Base-by-base conservation (phyloP, 2,329 filamentous ascomycete species). In the Aspergillus sp. region DNA sequence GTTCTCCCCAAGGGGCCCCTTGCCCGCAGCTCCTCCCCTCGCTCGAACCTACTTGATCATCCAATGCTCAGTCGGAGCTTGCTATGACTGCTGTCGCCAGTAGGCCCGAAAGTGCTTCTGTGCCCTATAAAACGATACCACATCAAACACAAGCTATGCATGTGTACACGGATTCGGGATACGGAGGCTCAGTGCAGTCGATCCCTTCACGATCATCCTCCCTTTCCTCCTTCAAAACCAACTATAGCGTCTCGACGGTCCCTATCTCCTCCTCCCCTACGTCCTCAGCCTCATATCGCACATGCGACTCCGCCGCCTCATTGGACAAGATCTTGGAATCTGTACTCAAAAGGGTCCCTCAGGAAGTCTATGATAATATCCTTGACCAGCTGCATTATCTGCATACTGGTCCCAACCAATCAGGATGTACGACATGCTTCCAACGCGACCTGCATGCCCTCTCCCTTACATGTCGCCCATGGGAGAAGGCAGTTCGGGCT, bases 351-450 rank as follows among this genome's bases (percentile, higher is more conserved):
- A 76, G 76, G 19, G 66, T 87, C 7, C 85, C 85, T 0, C 73
- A 78, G 50, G 81, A 84, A 62, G 81, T 87, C 4, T 86, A 85
- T 64, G 81, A 84, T 59, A 83, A 80, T 60, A 84, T 88, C 43
- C 64, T 87, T 11, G 73, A 78, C 38, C 82, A 85, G 59, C 69
- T 87, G 43, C 78, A 83, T 57, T 67, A 71, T 8, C 66, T 83
- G 28, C 81, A 87, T 66, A 70, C 75, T 15, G 72, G 70, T 7
- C 68, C 76, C 13, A 68, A 72, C 34, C 74, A 78, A 43, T 68
- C 74, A 23, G 77, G 82, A 38, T 86, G 85, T 69, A 75, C 81
- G 49, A 81, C 82, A 57, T 86, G 84, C 67, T 84, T 83, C 63
- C 77, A 85, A 64, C 78, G 79, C 59, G 85, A 88, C 69, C 71